Evolutionary conservation across 345 rosid species (phyloP), one percentile per base, ranked within the genome.

Genomic region (Citrus maxima): DNA sequence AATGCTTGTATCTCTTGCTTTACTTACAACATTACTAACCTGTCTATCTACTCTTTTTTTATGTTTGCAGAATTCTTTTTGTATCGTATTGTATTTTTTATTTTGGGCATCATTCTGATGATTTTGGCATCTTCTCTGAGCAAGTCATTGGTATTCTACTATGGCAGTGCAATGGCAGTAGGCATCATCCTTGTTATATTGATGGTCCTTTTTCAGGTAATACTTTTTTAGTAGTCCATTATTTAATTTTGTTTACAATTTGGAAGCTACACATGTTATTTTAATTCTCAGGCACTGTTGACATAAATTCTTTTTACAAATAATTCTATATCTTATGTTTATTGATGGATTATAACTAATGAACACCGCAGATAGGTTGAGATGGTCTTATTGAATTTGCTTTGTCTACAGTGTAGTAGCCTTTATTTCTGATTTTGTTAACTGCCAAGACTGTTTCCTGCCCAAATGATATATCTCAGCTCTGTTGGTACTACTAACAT

Each of bases 131-230:
- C 96, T 54, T 35, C 83, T 16, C 75, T 92, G 80, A 93, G 99
- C 91, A 81, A 90, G 77, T 95, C 99, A 21, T 79, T 95, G 77
- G 88, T 81, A 7, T 93, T 95, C 84, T 95, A 93, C 88, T 95
- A 95, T 80, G 75, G 94, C 84, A 88, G 99, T 82, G 96, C 98
- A 49, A 95, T 95, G 98, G 88, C 91, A 81, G 82, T 91, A 80
- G 99, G 99, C 25, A 80, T 93, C 81, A 81, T 95, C 86, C 99
- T 95, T 83, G 97, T 95, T 54, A 81, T 92, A 78, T 72, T 95
- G 78, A 87, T 93, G 72, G 89, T 95, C 55, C 94, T 95, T 72
- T 95, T 93, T 82, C 99, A 95, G 98, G 99, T 95, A 80, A 64
- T 30, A 22, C 25, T 16, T 13, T 54, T 66, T 76, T 49, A 4